A percentile compares a stretch with the other conserved stretches of the same genome.
Conservation (phyloP, 164 flowering plant genomes). For the Stephania yunnanensis region DNA sequence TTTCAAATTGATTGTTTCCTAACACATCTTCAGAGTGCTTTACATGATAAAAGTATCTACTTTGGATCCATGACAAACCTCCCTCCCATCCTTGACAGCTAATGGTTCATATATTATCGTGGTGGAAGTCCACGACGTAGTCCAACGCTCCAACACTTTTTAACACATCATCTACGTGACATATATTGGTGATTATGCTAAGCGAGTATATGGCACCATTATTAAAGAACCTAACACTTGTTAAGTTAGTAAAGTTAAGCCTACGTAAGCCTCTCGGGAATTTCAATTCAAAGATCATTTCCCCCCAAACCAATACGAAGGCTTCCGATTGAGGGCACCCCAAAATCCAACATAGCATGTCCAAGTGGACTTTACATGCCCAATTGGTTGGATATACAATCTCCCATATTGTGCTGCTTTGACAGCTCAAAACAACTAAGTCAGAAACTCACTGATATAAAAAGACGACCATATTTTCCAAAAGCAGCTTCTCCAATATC, state of each 20-base stretch:
- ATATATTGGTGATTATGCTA: background rate
- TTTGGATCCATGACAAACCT: background rate
- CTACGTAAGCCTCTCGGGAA: background rate
- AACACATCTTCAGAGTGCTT: background rate
- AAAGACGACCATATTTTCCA: conserved; percentile 69
- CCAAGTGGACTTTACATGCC: background rate
- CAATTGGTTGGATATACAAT: background rate
- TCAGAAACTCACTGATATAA: conserved; percentile 51
- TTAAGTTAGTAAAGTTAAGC: background rate
- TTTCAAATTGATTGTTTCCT: background rate
- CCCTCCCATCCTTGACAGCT: background rate
- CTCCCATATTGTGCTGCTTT: background rate
- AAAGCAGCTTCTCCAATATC: conserved; percentile 94
- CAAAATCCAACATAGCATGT: background rate
- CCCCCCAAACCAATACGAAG: background rate
- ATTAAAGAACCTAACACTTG: background rate
- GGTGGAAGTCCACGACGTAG: background rate
- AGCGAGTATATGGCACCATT: background rate
- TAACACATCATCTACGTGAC: background rate
- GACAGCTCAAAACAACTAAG: background rate
- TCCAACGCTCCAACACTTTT: background rate
- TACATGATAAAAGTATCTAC: background rate
- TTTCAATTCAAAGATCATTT: background rate
- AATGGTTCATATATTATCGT: background rate
- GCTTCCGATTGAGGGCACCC: background rate